Evolutionary conservation across 2,329 filamentous ascomycete genomes (phyloP).

Genomic region (Pseudogymnoascus sp.): DNA sequence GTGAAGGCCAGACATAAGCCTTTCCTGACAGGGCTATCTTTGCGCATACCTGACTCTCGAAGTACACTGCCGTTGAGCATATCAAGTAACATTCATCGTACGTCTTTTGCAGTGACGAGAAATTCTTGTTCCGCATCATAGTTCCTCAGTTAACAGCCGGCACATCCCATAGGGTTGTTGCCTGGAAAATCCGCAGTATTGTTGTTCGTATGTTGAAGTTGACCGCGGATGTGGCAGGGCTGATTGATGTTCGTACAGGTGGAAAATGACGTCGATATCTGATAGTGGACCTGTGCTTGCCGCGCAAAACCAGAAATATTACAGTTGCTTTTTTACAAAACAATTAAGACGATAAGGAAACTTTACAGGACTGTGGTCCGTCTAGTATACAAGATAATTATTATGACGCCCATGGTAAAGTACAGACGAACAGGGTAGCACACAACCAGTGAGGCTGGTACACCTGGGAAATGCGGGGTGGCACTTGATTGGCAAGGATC

Average conservation of each 20-base stretch:
- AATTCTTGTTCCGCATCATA: conserved; percentile 47
- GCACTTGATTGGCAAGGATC: conserved; percentile 1
- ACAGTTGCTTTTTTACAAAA: not conserved
- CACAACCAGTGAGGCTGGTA: not conserved
- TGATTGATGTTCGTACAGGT: conserved; percentile 4
- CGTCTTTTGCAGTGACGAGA: conserved; percentile 83
- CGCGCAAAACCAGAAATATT: conserved; percentile 4
- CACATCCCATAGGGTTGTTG: conserved; percentile 4
- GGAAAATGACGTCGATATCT: conserved; percentile 5
- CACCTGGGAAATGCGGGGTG: not conserved
- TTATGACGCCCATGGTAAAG: not conserved
- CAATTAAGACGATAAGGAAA: not conserved
- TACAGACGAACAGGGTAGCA: conserved; percentile 2
- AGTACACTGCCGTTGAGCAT: conserved; percentile 93
- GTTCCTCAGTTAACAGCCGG: conserved; percentile 11
- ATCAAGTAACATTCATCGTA: conserved; percentile 95
- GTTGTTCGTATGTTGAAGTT: conserved; percentile 4
- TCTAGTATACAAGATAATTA: not conserved
- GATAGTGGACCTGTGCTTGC: conserved; percentile 5
- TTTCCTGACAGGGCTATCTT: not conserved
- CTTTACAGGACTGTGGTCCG: not conserved
- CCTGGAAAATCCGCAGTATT: not conserved
- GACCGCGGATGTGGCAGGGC: not conserved
- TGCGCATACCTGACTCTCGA: conserved; percentile 71
- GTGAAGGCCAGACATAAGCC: not conserved